These are phyloP conservation scores for Caryopteris hybrid DNA, from an alignment of 305 asterid species.

Conservation along the genomic window DNA sequence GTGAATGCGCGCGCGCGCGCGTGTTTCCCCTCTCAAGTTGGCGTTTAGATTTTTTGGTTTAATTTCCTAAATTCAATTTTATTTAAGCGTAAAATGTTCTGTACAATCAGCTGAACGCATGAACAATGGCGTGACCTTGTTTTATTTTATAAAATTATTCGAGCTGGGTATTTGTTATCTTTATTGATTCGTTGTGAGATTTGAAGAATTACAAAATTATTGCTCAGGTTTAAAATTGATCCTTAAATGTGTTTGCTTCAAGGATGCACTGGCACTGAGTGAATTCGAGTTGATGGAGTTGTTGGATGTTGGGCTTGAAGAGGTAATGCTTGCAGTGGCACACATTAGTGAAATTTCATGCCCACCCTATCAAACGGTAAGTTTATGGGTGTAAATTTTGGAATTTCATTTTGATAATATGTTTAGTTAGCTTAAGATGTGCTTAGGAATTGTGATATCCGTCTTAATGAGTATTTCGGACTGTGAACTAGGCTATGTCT, in stretches of 20 bases:
- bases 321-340: slow-evolving; percentile 48
- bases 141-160: background rate
- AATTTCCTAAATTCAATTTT: background rate
- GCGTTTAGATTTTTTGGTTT: background rate
- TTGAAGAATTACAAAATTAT: background rate
- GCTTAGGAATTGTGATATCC: background rate
- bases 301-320: slow-evolving; percentile 68
- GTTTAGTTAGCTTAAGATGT: background rate
- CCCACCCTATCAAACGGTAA: slow-evolving; percentile 76
- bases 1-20: too few relatives aligned
- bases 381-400: slow-evolving; percentile 3
- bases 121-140: background rate
- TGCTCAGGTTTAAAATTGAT: background rate
- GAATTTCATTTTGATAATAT: slow-evolving; percentile 11
- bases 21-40: too few relatives aligned
- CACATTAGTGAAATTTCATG: slow-evolving; percentile 71
- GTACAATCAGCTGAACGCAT: background rate
- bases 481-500: slow-evolving; percentile 49
- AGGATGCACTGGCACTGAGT: slow-evolving; percentile 73
- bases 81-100: background rate
- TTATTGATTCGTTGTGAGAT: background rate
- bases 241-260: slow-evolving; percentile 17
- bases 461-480: slow-evolving; percentile 9
- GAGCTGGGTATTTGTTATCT: background rate
- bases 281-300: slow-evolving; percentile 88